Base-by-base conservation (phyloP, 441 rosid species). In the Gossypium gossypioides region DNA sequence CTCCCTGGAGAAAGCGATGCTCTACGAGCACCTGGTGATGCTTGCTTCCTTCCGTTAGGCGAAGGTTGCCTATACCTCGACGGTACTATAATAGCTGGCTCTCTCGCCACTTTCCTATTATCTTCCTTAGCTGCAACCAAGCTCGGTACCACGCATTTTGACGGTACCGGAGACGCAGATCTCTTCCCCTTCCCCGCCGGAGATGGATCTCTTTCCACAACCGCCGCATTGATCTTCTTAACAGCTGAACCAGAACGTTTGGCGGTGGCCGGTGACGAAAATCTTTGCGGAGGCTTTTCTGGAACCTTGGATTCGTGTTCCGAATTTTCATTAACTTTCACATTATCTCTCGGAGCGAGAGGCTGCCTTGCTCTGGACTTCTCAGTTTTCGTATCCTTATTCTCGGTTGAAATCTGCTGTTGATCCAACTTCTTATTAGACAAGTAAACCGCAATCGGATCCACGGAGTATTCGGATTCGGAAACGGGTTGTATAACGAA, bases 41-140 rank as follows among this genome's bases (percentile, higher is more conserved):
- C 88, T 79, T 88, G 93, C 74, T 81, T 88, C 85, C 96, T 84
- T 24, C 81, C 89, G 44, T 60, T 87, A 0, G 98, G 97, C 0
- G 98, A 94, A 2, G 97, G 97, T 44, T 94, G 98, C 70, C 91
- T 75, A 67, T 92, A 94, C 83, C 98, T 86, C 0, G 98, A 94
- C 1, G 97, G 96, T 54, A 94, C 97, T 13, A 92, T 81, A 58
- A 94, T 94, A 0, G 97, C 87, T 0, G 96, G 85, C 76, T 94
- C 98, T 78, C 84, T 84, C 3, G 86, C 81, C 2, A 72, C 85
- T 65, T 81, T 89, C 63, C 97, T 75, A 63, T 83, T 92, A 76
- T 94, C 98, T 22, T 94, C 98, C 67, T 79, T 81, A 0, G 98
- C 97, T 0, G 86, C 86, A 5, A 62, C 81, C 59, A 94, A 81